A percentile compares a stretch with the other conserved stretches of the same genome.
Evolutionary conservation across 257 asterid genomes (phyloP).

Genomic region (Solanum etuberosum): DNA sequence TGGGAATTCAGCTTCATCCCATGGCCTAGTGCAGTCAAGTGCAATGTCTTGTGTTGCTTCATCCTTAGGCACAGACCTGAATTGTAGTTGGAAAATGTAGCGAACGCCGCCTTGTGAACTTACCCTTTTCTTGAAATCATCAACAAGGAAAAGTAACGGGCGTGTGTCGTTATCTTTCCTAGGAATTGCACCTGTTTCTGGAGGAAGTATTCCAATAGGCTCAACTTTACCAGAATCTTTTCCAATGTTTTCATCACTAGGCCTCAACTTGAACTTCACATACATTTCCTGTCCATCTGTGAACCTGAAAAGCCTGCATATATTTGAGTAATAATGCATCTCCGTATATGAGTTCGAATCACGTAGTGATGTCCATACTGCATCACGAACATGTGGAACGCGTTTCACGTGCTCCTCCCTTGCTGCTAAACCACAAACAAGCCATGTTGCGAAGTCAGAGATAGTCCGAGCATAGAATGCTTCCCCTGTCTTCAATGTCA

Average conservation of each 20-base stretch:
- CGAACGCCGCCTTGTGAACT: constrained; percentile 49
- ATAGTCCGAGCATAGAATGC: constrained; percentile 76
- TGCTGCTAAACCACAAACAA: constrained; percentile 68
- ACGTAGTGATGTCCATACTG: constrained; percentile 75
- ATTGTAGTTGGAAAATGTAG: constrained; percentile 64
- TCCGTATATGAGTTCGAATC: constrained; percentile 43
- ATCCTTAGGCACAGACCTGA: constrained; percentile 45
- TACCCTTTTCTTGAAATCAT: constrained; percentile 59
- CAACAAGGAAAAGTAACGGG: constrained; percentile 63
- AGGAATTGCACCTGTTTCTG: constrained; percentile 86
- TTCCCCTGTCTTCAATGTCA: constrained; percentile 68
- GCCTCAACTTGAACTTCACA: constrained; percentile 70
- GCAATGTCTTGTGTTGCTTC: constrained; percentile 32
- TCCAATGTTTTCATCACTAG: constrained; percentile 32
- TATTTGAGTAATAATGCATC: constrained; percentile 74
- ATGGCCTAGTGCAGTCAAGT: constrained; percentile 79
- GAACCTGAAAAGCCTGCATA: constrained; percentile 69
- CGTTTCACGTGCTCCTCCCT: constrained; percentile 72
- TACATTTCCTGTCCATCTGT: constrained; percentile 68
- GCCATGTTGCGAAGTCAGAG: constrained; percentile 77
- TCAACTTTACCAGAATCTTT: constrained; percentile 69
- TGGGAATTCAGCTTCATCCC: constrained; percentile 63
- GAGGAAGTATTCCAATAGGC: constrained; percentile 76
- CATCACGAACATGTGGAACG: constrained; percentile 62
- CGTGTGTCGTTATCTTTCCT: constrained; percentile 50